A percentile compares a stretch with the other conserved stretches of the same genome.
These are phyloP conservation scores for Chrysoporthe austroafricana DNA, from an alignment of 2,329 filamentous ascomycete species.

Conservation along the genomic window DNA sequence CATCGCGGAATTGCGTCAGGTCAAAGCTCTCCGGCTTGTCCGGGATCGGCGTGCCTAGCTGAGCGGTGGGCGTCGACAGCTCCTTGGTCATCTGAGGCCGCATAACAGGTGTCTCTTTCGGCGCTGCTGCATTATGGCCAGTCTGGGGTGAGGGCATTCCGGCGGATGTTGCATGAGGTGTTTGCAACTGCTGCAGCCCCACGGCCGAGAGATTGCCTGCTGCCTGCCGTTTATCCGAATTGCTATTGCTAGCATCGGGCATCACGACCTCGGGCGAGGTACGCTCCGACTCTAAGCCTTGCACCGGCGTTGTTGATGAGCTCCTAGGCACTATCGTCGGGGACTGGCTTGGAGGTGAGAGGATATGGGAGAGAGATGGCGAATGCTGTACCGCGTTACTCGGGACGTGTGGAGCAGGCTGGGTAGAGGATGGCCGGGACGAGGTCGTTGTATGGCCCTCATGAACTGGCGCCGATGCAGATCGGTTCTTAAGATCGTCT, in stretches of 20 bases:
- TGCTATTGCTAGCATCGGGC: not conserved
- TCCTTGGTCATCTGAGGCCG: not conserved
- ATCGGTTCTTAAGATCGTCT: slow-evolving; percentile 6
- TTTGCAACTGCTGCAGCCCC: not conserved
- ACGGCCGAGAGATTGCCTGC: slow-evolving; percentile 3
- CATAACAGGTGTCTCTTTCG: not conserved
- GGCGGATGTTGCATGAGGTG: slow-evolving; percentile 2
- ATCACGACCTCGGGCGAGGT: slow-evolving; percentile 23
- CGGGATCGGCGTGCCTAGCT: slow-evolving; percentile 14
- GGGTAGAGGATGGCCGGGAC: not conserved
- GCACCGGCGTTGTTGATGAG: slow-evolving; percentile 25
- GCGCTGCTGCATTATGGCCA: not conserved
- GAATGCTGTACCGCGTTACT: slow-evolving; percentile 6
- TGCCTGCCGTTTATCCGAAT: slow-evolving; percentile 17
- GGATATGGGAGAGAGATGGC: slow-evolving; percentile 14
- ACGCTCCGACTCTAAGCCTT: slow-evolving; percentile 3
- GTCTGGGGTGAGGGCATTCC: not conserved
- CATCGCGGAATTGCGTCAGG: slow-evolving; percentile 20
- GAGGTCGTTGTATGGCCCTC: slow-evolving; percentile 1
- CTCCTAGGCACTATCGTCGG: slow-evolving; percentile 21
- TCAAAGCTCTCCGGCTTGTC: slow-evolving; percentile 22
- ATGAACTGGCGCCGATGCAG: slow-evolving; percentile 21
- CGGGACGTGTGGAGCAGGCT: not conserved
- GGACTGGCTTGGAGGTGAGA: slow-evolving; percentile 19
- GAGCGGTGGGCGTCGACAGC: not conserved